Conservation (phyloP, 192 early-diverging fungal species). For the Coemansia reversa region DNA sequence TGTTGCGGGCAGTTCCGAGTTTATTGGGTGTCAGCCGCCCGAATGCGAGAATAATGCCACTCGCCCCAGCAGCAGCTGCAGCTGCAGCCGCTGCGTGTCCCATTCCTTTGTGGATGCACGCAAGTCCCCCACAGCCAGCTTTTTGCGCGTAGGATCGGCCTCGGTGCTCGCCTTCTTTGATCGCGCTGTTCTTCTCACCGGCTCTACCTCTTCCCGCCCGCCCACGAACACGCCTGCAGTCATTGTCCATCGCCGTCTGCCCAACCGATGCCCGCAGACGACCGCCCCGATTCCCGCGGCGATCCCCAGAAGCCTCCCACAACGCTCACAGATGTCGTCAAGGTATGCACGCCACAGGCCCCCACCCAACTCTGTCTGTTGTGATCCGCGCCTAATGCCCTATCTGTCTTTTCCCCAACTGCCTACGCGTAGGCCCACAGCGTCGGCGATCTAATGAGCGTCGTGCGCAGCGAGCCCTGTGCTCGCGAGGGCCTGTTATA, state of each 20-base stretch:
- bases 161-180: not conserved
- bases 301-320: slow-evolving; percentile 18
- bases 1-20: slow-evolving; percentile 5
- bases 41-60: not conserved
- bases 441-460: slow-evolving; percentile 17
- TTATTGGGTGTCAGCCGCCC: slow-evolving; percentile 9
- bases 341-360: slow-evolving; percentile 19
- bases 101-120: not conserved
- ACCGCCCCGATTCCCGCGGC: slow-evolving; percentile 21
- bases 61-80: no score
- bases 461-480: slow-evolving; percentile 32
- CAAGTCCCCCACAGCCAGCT: not conserved
- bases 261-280: slow-evolving; percentile 6
- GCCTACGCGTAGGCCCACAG: slow-evolving; percentile 41
- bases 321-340: slow-evolving; percentile 24
- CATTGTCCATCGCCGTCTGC: not conserved
- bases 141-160: not conserved
- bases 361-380: slow-evolving; percentile 1
- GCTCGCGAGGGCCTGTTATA: slow-evolving; percentile 52
- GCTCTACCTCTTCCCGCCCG: not conserved
- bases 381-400: slow-evolving; percentile 8
- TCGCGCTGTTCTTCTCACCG: not conserved
- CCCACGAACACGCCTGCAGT: not conserved
- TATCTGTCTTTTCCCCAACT: not conserved
- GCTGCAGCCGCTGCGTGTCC: not conserved